Evolutionary conservation across 495 filamentous ascomycete species (phyloP).

Genomic region (Schizothecium vesticola): DNA sequence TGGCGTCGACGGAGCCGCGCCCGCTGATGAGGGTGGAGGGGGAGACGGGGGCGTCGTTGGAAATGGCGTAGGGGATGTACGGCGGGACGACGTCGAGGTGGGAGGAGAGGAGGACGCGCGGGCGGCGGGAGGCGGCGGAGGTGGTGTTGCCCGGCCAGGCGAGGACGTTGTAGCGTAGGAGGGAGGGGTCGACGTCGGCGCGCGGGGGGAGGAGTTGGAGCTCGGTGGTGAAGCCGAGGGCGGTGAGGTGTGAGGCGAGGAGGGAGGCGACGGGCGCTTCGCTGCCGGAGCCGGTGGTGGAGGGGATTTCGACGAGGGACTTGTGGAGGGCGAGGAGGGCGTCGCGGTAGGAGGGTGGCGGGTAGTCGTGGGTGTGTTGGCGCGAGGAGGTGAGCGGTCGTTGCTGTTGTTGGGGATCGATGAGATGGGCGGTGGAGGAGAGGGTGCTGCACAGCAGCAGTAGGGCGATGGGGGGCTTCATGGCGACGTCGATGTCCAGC

Average conservation of each 20-base stretch:
- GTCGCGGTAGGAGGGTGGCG: slow-evolving; percentile 34
- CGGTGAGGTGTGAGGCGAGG: slow-evolving; percentile 60
- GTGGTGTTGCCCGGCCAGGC: slow-evolving; percentile 53
- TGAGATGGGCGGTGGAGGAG: background rate
- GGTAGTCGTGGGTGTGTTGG: background rate
- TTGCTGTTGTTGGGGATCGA: background rate
- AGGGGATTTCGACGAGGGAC: slow-evolving; percentile 67
- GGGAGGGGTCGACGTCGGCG: slow-evolving; percentile 39
- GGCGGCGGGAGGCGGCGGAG: slow-evolving; percentile 36
- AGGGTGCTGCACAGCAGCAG: slow-evolving; percentile 15
- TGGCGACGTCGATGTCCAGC: background rate
- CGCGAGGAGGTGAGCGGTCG: background rate
- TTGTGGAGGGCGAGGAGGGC: slow-evolving; percentile 72
- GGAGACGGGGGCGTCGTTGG: slow-evolving; percentile 37
- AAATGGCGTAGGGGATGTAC: slow-evolving; percentile 59
- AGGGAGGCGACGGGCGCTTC: slow-evolving; percentile 66
- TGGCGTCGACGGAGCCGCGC: slow-evolving; percentile 85
- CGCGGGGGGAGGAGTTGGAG: slow-evolving; percentile 61
- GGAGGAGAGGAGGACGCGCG: slow-evolving; percentile 65
- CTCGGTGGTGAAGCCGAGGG: slow-evolving; percentile 40
- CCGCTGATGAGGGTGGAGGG: slow-evolving; percentile 44
- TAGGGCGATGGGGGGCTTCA: slow-evolving; percentile 8
- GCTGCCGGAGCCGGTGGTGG: slow-evolving; percentile 63
- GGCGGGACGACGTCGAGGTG: slow-evolving; percentile 71
- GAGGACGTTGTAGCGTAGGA: slow-evolving; percentile 61